Percentiles rank a stretch among this genome's conserved stretches.
Evolutionary conservation across 257 asterid species (phyloP).

Genomic region (Nicotiana attenuata): DNA sequence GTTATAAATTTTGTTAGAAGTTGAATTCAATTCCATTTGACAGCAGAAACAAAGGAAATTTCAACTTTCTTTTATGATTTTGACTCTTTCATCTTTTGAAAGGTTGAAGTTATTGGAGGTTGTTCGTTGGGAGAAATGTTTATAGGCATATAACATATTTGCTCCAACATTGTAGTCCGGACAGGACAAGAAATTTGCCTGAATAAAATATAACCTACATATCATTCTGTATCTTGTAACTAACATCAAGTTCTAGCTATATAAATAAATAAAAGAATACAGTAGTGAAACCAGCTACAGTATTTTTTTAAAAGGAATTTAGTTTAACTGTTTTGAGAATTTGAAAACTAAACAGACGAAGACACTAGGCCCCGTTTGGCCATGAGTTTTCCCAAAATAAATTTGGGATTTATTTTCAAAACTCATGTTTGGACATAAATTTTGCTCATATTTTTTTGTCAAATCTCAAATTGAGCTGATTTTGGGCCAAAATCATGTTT

Average conservation of each 20-base stretch:
- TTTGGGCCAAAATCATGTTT: no score
- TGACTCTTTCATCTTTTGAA: neutral
- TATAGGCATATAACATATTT: neutral
- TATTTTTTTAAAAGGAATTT: neutral
- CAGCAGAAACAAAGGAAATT: neutral
- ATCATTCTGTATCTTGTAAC: neutral
- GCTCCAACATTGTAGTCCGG: neutral
- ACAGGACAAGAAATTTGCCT: neutral
- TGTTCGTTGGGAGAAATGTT: no score
- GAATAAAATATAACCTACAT: neutral
- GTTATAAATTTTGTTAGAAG: constrained; percentile 19
- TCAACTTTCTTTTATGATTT: neutral
- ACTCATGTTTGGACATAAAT: no score
- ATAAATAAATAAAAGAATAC: neutral
- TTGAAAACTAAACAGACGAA: neutral
- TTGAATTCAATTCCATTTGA: constrained; percentile 12
- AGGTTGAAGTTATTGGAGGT: no score
- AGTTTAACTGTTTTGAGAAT: neutral
- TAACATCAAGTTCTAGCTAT: neutral
- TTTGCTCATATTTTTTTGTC: no score
- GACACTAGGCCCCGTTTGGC: no score
- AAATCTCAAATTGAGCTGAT: no score
- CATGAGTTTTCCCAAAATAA: no score
- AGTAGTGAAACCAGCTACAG: neutral
- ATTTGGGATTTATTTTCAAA: no score